These are phyloP conservation scores for Thuidium tamariscinum DNA, from an alignment of 225 moss, liverwort and hornwort species.

Conservation along the genomic window DNA sequence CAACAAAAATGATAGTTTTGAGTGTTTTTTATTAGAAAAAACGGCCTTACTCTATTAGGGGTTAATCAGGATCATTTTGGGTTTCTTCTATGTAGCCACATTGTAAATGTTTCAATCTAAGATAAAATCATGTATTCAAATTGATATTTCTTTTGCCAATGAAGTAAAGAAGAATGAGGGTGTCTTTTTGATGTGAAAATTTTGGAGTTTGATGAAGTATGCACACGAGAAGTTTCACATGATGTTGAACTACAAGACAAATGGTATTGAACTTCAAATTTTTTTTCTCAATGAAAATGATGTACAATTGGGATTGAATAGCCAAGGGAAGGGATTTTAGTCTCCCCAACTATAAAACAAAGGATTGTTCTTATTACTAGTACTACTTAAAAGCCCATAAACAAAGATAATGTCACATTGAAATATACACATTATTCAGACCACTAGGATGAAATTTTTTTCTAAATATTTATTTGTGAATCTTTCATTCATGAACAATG, in stretches of 20 bases:
- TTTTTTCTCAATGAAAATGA: neutral
- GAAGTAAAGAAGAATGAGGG: neutral
- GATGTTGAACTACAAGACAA: neutral
- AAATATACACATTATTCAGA: neutral
- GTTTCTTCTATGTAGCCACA: fast-evolving
- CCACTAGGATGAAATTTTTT: neutral
- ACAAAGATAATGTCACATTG: neutral
- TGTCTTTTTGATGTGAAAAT: neutral
- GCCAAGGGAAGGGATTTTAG: neutral
- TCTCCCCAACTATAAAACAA: neutral
- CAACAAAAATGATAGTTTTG: too few relatives aligned
- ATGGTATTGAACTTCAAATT: neutral
- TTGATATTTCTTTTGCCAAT: neutral
- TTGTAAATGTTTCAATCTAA: neutral
- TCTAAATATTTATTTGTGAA: neutral
- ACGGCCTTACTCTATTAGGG: too few relatives aligned
- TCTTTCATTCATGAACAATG: neutral
- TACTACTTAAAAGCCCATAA: fast-evolving
- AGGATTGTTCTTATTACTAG: fast-evolving
- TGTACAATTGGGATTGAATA: neutral
- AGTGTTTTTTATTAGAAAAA: too few relatives aligned
- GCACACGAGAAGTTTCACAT: fast-evolving
- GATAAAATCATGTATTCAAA: neutral
- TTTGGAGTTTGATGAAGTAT: too few relatives aligned
- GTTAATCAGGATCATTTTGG: neutral